Evolutionary conservation across 768 basidiomycete species (phyloP).

Genomic region (Leccinum imitatum): DNA sequence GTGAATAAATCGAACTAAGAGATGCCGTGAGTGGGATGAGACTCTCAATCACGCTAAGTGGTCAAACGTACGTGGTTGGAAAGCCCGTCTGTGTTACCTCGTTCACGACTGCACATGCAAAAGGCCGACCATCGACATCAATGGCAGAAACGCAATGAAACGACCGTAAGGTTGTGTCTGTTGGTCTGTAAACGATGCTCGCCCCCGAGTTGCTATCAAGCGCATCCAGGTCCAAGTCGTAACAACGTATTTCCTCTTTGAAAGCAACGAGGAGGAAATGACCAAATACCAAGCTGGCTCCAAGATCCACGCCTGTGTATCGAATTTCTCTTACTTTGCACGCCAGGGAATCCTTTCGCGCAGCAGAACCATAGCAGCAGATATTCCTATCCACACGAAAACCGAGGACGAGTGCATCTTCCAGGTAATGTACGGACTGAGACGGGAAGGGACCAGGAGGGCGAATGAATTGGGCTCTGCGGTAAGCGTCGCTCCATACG

Average conservation of each 20-base stretch:
- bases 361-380: background rate
- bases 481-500: conserved; percentile 20
- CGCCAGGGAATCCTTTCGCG: background rate
- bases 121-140: conserved; percentile 14
- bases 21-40: background rate
- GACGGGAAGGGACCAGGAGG: conserved; percentile 20
- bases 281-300: conserved; percentile 15
- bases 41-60: background rate
- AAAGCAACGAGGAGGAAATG: conserved; percentile 18
- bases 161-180: background rate
- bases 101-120: conserved; percentile 15
- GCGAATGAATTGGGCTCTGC: conserved; percentile 10
- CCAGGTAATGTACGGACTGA: conserved; percentile 16
- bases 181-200: conserved; percentile 11
- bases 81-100: background rate
- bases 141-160: conserved; percentile 12
- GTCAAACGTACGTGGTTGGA: conserved; percentile 1
- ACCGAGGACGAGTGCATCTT: conserved; percentile 13
- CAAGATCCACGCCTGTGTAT: background rate
- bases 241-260: conserved; percentile 14
- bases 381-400: conserved; percentile 13
- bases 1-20: conserved; percentile 10
- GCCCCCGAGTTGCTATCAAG: conserved; percentile 1
- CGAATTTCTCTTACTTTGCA: conserved; percentile 6
- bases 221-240: conserved; percentile 8